Evolutionary conservation across 148 eudicot genomes (phyloP).

Genomic region (Rheum nobile): DNA sequence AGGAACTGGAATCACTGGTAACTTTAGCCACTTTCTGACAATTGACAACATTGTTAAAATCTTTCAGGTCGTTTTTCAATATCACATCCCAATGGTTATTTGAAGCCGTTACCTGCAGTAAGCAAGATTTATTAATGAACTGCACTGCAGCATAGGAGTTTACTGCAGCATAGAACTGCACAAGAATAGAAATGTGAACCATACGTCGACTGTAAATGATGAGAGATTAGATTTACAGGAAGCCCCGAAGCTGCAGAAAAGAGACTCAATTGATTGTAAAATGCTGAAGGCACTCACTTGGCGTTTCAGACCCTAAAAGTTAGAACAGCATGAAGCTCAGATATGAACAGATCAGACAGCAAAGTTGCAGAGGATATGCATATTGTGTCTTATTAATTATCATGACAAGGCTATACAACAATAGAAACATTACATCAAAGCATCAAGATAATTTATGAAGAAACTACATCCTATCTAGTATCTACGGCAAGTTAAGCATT

Average conservation of each 20-base stretch:
- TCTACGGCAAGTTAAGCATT: neutral
- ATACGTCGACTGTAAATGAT: constrained; percentile 62
- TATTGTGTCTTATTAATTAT: neutral
- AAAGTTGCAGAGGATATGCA: neutral
- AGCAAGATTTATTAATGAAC: neutral
- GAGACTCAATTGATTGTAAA: constrained; percentile 57
- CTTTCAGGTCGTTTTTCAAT: constrained; percentile 29
- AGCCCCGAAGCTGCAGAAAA: constrained; percentile 45
- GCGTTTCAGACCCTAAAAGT: constrained; percentile 63
- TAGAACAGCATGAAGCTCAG: neutral
- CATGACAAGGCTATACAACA: neutral
- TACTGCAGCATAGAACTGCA: neutral
- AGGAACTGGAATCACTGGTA: constrained; percentile 17
- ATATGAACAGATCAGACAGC: neutral
- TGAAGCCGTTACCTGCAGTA: constrained; percentile 36
- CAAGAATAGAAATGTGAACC: constrained; percentile 11
- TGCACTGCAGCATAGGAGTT: neutral
- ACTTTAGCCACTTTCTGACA: constrained; percentile 11
- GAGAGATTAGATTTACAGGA: constrained; percentile 47
- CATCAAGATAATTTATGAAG: neutral
- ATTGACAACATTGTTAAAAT: constrained; percentile 15
- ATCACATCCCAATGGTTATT: constrained; percentile 38
- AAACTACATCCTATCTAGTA: neutral
- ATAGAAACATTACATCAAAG: neutral
- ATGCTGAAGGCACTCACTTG: constrained; percentile 55